A percentile compares a stretch with the other conserved stretches of the same genome.
These are phyloP conservation scores for Conticribra guillardii DNA, from an alignment of 108 stramenopile genomes.

Conservation along the genomic window DNA sequence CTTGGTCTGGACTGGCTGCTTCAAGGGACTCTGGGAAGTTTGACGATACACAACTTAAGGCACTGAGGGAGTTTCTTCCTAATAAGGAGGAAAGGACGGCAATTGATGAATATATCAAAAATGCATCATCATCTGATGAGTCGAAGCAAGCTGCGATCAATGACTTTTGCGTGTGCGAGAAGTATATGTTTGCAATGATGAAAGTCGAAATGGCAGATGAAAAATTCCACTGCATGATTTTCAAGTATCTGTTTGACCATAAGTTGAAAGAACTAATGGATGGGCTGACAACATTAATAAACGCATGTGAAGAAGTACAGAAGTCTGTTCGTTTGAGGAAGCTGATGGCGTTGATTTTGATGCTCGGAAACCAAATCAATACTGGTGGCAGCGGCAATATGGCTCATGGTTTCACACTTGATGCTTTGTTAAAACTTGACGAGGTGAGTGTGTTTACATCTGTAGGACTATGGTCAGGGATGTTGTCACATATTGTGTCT, in stretches of 20 bases:
- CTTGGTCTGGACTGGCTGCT: conserved; percentile 1
- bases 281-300: conserved; percentile 58
- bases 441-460: conserved; percentile 74
- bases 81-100: conserved; percentile 67
- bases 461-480: too few species aligned
- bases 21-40: conserved; percentile 73
- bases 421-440: conserved; percentile 92
- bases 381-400: conserved; percentile 84
- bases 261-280: conserved; percentile 73
- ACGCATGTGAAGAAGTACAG: conserved; percentile 86
- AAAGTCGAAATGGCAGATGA: conserved; percentile 60
- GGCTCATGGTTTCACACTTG: conserved; percentile 92
- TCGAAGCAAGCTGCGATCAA: conserved; percentile 48
- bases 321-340: conserved; percentile 73
- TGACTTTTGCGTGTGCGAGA: conserved; percentile 78
- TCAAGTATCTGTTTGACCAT: conserved; percentile 75
- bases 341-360: conserved; percentile 90
- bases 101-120: conserved; percentile 64
- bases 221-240: conserved; percentile 86
- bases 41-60: conserved; percentile 76
- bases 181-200: conserved; percentile 86
- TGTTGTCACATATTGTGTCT: too few species aligned
- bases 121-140: conserved; percentile 56
- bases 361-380: conserved; percentile 92
- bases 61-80: conserved; percentile 82